Evolutionary conservation across 495 filamentous ascomycete genomes (phyloP), one percentile per base, ranked within the genome.

Genomic region (Podospora appendiculata): DNA sequence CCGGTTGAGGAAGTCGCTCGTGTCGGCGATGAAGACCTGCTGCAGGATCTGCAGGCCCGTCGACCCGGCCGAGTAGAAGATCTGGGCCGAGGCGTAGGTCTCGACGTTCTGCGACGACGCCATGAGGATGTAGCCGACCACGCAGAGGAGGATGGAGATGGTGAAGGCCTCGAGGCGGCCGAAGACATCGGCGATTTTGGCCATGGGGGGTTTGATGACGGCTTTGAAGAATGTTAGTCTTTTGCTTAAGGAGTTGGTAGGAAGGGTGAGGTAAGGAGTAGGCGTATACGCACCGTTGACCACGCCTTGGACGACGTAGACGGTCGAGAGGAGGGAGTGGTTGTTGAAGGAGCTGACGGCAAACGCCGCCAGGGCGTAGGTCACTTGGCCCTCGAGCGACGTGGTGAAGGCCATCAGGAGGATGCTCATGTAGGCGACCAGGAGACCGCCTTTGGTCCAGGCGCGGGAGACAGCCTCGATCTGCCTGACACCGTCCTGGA

Each of bases 1-100:
- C 52, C 83, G 76, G 66, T 85, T 81, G 7, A 76, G 65, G 58
- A 87, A 65, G n/a, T 66, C 70, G n/a, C 81, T 81, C 3, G 79
- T 82, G 66, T 87, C 83, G 41, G 83, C 82, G 18, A 83, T 77
- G 69, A 86, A 83, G 49, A 85, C 70, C 45, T 80, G 73, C 54
- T 83, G 71, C 38, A 80, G 73, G 47, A 81, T 71, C 52, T 79
- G 78, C 32, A 84, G 68, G 1, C 76, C 78, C 6, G 79, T 78
- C 41, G 60, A 66, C 14, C 70, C 70, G 45, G 69, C 65, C 48
- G 69, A 65, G 61, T 76, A 77, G 51, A 79, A 63, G 40, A 77
- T 65, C 55, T 73, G 73, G 12, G 75, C 74, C n/a, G 70, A 76
- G 9, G 67, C 64, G 42, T 70, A 71, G 0, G 65, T 64, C 40